Base-by-base conservation (phyloP, 2,329 filamentous ascomycete genomes). In the Aaosphaeria pasadenensis region DNA sequence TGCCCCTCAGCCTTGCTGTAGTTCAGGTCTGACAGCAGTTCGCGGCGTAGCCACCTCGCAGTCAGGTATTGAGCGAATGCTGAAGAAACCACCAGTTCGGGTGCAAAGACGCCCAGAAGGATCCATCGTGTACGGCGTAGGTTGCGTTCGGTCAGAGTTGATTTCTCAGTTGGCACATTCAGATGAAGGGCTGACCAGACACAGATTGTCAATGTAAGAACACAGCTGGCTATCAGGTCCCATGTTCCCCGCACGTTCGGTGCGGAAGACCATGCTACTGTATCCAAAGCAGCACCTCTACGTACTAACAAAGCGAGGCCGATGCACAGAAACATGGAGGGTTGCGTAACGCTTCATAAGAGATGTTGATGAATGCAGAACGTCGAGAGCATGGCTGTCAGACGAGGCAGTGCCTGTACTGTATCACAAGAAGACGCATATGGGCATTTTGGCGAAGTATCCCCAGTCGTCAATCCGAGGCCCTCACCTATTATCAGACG, bases 151-250 rank as follows among this genome's bases (percentile, higher is more conserved):
- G 33, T 44, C 30, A 58, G 51, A 9, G 42, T 59, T 6, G 56
- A 60, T 4, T 48, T 32, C 31, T 50, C 48, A 3, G 47, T 45
- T 3, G 59, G 53, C 2, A 62, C 55, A 42, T 62, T 62, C 30
- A 61, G 54, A 47, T 61, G 59, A 29, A 62, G 49, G 2, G 59
- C 59, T 11, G 55, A 56, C 54, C 53, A 62, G 17, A 60, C 56
- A 39, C 59, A 60, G 29, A 62, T 50, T 4, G 53, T 47, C 30
- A 62, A 47, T 7, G 59, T 57, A 39, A 57, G 42, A 9, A 61
- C 48, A 33, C 59, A 62, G 7, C 50, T 54, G 5, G 53, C 43
- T 30, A 61, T 50, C 13, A 61, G 40, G 32, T 59, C 54, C 55
- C 50, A 58, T 6, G 54, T 59, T 9, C 54, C 51, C 17, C 54